phyloP scores from a whole-genome alignment of 2,329 filamentous ascomycete species.

The Keithomyces neogunnii region DNA sequence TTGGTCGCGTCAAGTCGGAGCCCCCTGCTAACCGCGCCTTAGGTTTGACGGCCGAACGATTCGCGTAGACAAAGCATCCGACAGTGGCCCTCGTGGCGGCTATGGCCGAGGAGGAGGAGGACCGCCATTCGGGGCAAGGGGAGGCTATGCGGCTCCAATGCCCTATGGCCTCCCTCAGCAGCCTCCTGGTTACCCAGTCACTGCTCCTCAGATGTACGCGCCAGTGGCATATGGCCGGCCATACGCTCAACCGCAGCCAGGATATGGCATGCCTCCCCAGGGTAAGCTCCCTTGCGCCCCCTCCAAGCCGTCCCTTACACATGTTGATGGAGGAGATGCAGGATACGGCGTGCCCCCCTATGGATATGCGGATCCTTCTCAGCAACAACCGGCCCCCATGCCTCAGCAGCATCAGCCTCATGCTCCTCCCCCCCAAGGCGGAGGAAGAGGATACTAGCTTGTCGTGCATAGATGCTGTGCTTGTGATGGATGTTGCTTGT shows the following conservation, averaged over 20 bases:
- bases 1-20: neutral
- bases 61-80: conserved; percentile 91
- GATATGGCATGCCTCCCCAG: conserved; percentile 30
- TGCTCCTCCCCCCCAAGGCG: conserved; percentile 12
- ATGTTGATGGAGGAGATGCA: conserved; percentile 13
- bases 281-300: conserved; percentile 20
- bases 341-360: conserved; percentile 32
- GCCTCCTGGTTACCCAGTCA: conserved; percentile 26
- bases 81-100: conserved; percentile 55
- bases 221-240: conserved; percentile 29
- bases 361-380: conserved; percentile 28
- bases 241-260: conserved; percentile 25
- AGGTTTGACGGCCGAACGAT: conserved; percentile 93
- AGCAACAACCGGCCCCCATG: conserved; percentile 11
- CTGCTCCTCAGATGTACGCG: conserved; percentile 27
- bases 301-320: neutral
- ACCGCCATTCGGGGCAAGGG: conserved; percentile 33
- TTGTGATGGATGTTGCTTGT: neutral
- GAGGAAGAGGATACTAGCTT: conserved; percentile 14
- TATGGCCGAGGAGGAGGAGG: conserved; percentile 29
- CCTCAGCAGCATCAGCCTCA: conserved; percentile 9
- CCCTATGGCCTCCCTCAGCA: conserved; percentile 27
- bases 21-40: conserved; percentile 5
- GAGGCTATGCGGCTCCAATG: conserved; percentile 35
- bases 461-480: neutral